Evolutionary conservation across 2,329 filamentous ascomycete species (phyloP).

Genomic region (Aspergillus sergii): DNA sequence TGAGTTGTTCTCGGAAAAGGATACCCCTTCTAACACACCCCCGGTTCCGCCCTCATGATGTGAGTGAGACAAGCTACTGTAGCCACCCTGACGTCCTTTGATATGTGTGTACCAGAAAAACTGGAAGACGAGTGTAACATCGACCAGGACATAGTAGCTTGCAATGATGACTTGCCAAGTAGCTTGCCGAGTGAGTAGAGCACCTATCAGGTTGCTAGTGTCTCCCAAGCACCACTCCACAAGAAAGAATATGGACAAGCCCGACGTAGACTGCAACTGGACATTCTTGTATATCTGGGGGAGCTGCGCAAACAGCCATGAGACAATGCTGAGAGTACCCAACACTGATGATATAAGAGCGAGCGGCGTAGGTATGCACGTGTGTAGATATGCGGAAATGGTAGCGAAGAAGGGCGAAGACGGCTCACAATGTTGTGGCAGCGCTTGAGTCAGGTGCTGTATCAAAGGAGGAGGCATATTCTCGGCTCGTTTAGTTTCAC

Average conservation of each 20-base stretch:
- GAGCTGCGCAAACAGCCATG: slow-evolving; percentile 70
- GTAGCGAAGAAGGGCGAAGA: slow-evolving; percentile 58
- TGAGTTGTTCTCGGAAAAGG: slow-evolving; percentile 37
- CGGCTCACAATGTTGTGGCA: slow-evolving; percentile 64
- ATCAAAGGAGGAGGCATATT: slow-evolving; percentile 36
- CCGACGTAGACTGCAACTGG: slow-evolving; percentile 63
- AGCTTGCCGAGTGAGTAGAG: slow-evolving; percentile 65
- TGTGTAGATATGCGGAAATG: slow-evolving; percentile 62
- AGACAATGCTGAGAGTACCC: slow-evolving; percentile 64
- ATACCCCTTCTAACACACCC: slow-evolving; percentile 40
- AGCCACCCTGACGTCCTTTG: slow-evolving; percentile 50
- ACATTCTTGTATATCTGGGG: slow-evolving; percentile 73
- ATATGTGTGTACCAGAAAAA: slow-evolving; percentile 68
- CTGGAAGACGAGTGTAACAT: slow-evolving; percentile 63
- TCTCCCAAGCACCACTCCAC: slow-evolving; percentile 69
- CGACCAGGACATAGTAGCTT: slow-evolving; percentile 67
- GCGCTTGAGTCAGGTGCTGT: slow-evolving; percentile 30
- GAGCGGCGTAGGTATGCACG: slow-evolving; percentile 65
- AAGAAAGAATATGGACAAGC: slow-evolving; percentile 66
- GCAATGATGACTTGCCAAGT: slow-evolving; percentile 68
- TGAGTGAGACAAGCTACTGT: slow-evolving; percentile 29
- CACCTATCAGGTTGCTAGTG: slow-evolving; percentile 64
- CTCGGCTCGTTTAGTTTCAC: not conserved
- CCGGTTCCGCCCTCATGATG: slow-evolving; percentile 31
- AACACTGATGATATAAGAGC: slow-evolving; percentile 64